phyloP scores from a whole-genome alignment of 1,139 yeast genomes.

The Candida sanyaensis region DNA sequence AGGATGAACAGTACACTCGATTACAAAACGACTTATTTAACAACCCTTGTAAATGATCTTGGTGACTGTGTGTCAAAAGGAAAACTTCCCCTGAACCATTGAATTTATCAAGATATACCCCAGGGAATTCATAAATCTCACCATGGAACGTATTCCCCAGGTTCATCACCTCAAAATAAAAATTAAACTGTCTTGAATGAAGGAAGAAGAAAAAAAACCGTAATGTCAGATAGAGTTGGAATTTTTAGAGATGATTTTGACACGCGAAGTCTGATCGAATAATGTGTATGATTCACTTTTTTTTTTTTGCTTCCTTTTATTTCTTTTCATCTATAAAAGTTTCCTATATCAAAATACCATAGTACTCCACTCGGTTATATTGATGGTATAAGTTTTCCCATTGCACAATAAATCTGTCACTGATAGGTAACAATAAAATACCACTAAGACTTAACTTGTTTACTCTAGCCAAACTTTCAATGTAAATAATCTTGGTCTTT shows the following conservation, averaged over 20 bases:
- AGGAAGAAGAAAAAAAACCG: neutral
- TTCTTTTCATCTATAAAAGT: neutral
- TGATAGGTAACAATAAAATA: slow-evolving; percentile 61
- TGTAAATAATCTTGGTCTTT: slow-evolving; percentile 64
- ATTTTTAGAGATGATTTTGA: slow-evolving; percentile 3
- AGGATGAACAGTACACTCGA: slow-evolving; percentile 50
- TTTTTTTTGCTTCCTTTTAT: no score
- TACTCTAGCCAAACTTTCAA: slow-evolving; percentile 91
- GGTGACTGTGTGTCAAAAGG: slow-evolving; percentile 57
- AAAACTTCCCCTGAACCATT: slow-evolving; percentile 26
- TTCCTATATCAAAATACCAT: slow-evolving; percentile 67
- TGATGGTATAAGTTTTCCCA: slow-evolving; percentile 68
- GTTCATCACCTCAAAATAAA: neutral
- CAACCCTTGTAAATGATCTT: slow-evolving; percentile 58
- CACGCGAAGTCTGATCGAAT: neutral
- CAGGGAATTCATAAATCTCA: slow-evolving; percentile 35
- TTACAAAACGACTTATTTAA: slow-evolving; percentile 38
- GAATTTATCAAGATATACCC: slow-evolving; percentile 46
- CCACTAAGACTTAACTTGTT: slow-evolving; percentile 77
- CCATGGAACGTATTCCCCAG: slow-evolving; percentile 15
- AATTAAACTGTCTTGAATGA: neutral
- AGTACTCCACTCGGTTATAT: slow-evolving; percentile 69
- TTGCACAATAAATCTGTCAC: slow-evolving; percentile 83
- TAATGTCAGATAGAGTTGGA: neutral
- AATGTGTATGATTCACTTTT: no score